Evolutionary conservation across 352 stramenopile species (phyloP), one percentile per base, ranked within the genome.

Genomic region (Phytophthora cryptogea): DNA sequence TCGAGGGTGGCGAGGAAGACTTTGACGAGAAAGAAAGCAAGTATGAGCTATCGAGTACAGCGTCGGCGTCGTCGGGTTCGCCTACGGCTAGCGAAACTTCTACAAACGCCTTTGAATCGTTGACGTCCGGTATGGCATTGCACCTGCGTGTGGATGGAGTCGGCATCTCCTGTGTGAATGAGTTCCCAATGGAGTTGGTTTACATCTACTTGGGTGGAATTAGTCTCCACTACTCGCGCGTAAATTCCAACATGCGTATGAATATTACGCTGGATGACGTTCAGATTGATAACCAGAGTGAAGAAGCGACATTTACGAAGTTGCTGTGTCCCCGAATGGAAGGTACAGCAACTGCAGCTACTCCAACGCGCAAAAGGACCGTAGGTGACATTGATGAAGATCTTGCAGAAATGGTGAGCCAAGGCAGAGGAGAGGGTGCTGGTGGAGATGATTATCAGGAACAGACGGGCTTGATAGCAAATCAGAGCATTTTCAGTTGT

Each of bases 191-290:
- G 55, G 89, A 97, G 59, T 59, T 97, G 6, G 69, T 96, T 35
- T 96, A 97, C 54, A 67, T 94, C 14, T 93, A 92, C 55, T 72
- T 96, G 11, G 81, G 86, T 39, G 85, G 86, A 14, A 86, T 97
- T 41, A 91, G 75, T 33, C 50, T 89, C 5, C 76, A 89, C 33
- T 95, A 92, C 54, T 85, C 77, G 5, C 80, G 87, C 13, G 56
- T 83, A 16, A 91, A 92, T 53, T 71, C 80, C 17, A 96, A 94
- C 37, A 96, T 96, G 84, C 63, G 76, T 4, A 78, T 96, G 52
- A 90, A 89, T 40, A 64, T 95, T 23, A 95, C 89, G 7, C 68
- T 96, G 10, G 79, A 95, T 27, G 82, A 96, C 49, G 64, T 97
- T 5, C 85, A 96, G 61, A 77, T 95, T 50, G 85, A 94, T 43